phyloP scores from a whole-genome alignment of 1,284 basidiomycete genomes.

The Sporisorium reilianum region DNA sequence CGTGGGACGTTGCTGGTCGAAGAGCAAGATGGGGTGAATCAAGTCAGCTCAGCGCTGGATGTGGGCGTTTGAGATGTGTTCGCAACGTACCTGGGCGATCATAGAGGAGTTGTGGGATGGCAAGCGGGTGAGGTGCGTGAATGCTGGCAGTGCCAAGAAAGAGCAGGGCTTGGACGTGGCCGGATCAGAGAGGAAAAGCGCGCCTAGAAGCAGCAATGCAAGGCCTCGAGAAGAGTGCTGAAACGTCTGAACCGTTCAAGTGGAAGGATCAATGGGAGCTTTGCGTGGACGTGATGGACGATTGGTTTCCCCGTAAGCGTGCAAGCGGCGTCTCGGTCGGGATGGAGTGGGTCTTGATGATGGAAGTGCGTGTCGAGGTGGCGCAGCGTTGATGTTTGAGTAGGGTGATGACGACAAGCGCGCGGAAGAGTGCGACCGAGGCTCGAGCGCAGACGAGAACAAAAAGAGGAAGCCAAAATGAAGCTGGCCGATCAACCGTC shows the following conservation, averaged over 20 bases:
- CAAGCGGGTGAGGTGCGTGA: not conserved
- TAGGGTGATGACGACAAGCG: not conserved
- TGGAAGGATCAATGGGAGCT: not conserved
- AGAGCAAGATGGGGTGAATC: not conserved
- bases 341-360: not conserved
- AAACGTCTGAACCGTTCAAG: not conserved
- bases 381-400: no score
- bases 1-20: constrained; percentile 35
- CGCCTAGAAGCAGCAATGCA: not conserved
- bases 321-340: no score
- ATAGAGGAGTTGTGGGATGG: constrained; percentile 15
- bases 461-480: not conserved
- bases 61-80: not conserved
- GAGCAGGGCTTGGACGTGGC: not conserved
- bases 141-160: not conserved
- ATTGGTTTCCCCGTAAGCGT: not conserved
- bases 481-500: not conserved
- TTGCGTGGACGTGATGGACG: not conserved
- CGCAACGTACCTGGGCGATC: constrained; percentile 32
- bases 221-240: not conserved
- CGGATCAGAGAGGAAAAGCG: not conserved
- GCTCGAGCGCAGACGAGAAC: not conserved
- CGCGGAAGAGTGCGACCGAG: not conserved
- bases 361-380: not conserved
- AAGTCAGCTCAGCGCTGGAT: not conserved